Percentiles rank a stretch among this genome's conserved stretches.
Conservation (phyloP, 352 stramenopile genomes). For the Halophytophthora batemanensis region DNA sequence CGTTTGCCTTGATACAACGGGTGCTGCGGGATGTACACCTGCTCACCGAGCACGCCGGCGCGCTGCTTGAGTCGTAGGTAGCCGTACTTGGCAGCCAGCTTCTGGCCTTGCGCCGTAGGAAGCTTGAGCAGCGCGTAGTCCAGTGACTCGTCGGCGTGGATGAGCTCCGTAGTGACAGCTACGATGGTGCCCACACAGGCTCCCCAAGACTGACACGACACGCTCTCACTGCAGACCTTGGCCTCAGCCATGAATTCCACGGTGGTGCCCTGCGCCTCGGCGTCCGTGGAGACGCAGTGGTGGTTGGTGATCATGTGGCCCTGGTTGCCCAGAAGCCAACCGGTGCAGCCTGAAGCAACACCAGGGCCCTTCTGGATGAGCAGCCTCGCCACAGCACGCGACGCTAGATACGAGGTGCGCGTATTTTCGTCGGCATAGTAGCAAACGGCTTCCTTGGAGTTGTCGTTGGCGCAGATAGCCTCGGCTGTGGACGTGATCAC, state of each 20-base stretch:
- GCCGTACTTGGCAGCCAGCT: constrained; percentile 49
- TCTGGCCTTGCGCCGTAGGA: constrained; percentile 14
- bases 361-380: constrained; percentile 40
- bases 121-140: constrained; percentile 68
- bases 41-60: constrained; percentile 24
- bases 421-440: constrained; percentile 32
- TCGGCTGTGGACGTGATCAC: constrained; percentile 44
- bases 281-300: constrained; percentile 52
- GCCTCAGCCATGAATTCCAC: constrained; percentile 70
- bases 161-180: constrained; percentile 37
- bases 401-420: constrained; percentile 31
- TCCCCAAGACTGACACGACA: constrained; percentile 32
- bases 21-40: constrained; percentile 59
- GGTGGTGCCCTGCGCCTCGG: constrained; percentile 34
- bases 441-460: constrained; percentile 58
- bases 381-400: constrained; percentile 47
- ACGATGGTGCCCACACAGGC: constrained; percentile 43
- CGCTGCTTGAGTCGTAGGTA: constrained; percentile 48
- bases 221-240: constrained; percentile 25
- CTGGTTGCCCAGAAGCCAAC: constrained; percentile 55
- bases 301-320: constrained; percentile 73
- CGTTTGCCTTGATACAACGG: constrained; percentile 47
- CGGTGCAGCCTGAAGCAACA: constrained; percentile 41
- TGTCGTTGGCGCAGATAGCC: constrained; percentile 54
- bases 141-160: constrained; percentile 42